Conservation (phyloP, 495 filamentous ascomycete species). For the Penicillium silybi region DNA sequence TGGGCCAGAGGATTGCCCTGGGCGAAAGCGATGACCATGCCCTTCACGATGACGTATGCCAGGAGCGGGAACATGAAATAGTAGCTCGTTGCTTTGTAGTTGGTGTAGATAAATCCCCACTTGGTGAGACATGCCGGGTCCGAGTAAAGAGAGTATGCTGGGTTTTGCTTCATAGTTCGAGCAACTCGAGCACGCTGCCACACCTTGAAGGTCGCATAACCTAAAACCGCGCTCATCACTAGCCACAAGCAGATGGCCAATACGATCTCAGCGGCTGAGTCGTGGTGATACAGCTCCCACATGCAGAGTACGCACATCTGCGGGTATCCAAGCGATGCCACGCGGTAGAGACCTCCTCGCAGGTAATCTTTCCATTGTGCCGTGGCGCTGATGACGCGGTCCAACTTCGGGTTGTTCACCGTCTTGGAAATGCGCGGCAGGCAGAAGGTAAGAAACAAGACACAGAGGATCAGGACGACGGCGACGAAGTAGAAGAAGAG, state of each 20-base stretch:
- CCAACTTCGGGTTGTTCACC: conserved; percentile 77
- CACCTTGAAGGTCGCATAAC: conserved; percentile 84
- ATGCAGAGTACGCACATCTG: conserved; percentile 88
- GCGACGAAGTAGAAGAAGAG: conserved; percentile 87
- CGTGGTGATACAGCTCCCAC: conserved; percentile 83
- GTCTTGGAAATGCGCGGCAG: conserved; percentile 61
- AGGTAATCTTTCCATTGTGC: conserved; percentile 82
- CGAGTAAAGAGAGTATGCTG: conserved; percentile 94
- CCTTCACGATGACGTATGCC: conserved; percentile 75
- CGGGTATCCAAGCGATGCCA: conserved; percentile 86
- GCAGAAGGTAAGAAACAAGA: conserved; percentile 77
- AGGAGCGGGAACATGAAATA: conserved; percentile 88
- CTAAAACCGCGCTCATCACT: conserved; percentile 70
- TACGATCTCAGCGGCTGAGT: conserved; percentile 83
- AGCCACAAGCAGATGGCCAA: conserved; percentile 87
- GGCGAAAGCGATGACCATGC: conserved; percentile 81
- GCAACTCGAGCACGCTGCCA: conserved; percentile 82
- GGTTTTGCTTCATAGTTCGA: conserved; percentile 84
- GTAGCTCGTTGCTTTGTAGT: conserved; percentile 92
- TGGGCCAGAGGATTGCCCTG: conserved; percentile 69
- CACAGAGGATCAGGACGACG: conserved; percentile 62
- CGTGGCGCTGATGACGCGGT: conserved; percentile 61
- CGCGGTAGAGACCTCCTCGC: conserved; percentile 86
- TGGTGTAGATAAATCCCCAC: conserved; percentile 97
- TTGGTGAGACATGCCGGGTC: conserved; percentile 90